Conservation (phyloP, 2,329 filamentous ascomycete genomes). For the Trematosphaeria pertusa region DNA sequence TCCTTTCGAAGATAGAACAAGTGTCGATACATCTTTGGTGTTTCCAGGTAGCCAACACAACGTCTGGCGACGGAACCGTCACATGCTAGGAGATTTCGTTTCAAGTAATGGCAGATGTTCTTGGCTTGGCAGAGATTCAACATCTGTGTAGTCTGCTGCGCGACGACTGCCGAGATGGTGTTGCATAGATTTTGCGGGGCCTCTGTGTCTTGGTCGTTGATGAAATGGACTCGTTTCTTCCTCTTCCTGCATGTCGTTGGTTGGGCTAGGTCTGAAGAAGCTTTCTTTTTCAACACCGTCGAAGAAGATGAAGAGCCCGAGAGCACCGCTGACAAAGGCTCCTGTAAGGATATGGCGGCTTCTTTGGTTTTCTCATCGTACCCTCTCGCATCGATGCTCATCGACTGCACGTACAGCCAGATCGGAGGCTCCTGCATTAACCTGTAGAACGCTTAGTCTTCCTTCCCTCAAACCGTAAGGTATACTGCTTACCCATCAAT, state of each 20-base stretch:
- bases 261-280: conserved; percentile 14
- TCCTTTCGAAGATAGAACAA: conserved; percentile 26
- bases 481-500: no score
- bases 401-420: conserved; percentile 33
- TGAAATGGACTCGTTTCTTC: conserved; percentile 21
- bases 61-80: conserved; percentile 1
- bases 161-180: conserved; percentile 1
- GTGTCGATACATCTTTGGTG: conserved; percentile 25
- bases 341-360: not conserved
- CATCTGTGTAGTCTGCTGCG: conserved; percentile 5
- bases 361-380: not conserved
- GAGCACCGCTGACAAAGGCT: not conserved
- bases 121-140: conserved; percentile 30
- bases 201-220: not conserved
- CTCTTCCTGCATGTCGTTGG: conserved; percentile 10
- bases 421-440: conserved; percentile 20
- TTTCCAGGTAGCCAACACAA: conserved; percentile 33
- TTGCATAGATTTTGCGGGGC: no score
- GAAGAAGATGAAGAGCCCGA: conserved; percentile 1
- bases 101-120: conserved; percentile 31
- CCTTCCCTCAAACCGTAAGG: no score
- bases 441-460: not conserved
- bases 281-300: conserved; percentile 23
- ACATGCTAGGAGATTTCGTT: conserved; percentile 15
- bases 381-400: conserved; percentile 15